Evolutionary conservation across 2,329 filamentous ascomycete genomes (phyloP), one percentile per base, ranked within the genome.

Genomic region (Fusarium sulawesiense): DNA sequence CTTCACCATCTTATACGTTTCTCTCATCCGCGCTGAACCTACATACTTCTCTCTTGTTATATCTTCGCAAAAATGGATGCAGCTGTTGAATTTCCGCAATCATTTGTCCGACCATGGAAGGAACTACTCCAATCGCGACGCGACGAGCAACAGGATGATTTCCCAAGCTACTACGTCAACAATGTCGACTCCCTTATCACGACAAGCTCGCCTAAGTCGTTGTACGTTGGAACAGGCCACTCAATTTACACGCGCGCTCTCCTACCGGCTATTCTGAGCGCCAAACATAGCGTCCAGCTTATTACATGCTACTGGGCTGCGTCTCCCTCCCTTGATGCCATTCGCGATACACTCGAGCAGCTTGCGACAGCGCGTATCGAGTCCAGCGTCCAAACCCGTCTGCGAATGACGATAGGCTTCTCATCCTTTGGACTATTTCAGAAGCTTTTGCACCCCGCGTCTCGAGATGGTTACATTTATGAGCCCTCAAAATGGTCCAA

Each of bases 231-330:
- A 59, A 90, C 87, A 1, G 88, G 89, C 8, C 81, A 84, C 20
- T 85, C 84, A 7, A 84, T 91, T 30, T 89, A 85, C 72, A 83
- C 83, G 0, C 80, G 82, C 41, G 80, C 82, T 6, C 82, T 93
- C 9, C 79, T 91, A 1, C 88, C 91, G 3, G 87, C 89, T 11
- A 85, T 94, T 6, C 80, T 87, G 7, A 76, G 80, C 1, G 89
- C 92, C 4, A 82, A 85, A 37, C 80, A 84, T 49, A 92, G 93
- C 73, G 82, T 94, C 29, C 87, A 94, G 62, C 84, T 96, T 44
- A 91, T 94, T 9, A 95, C 93, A 11, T 95, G 93, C 78, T 96
- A 94, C 80, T 94, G 92, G 92, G 89, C 92, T 0, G 81, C 83
- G 0, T 94, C 92, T 0, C 79, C 84, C 3, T 90, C 89, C 0